Percentiles rank a stretch among this genome's conserved stretches.
Evolutionary conservation across 169 alveolate genomes (phyloP).

Genomic region (Prorocentrum cordatum): DNA sequence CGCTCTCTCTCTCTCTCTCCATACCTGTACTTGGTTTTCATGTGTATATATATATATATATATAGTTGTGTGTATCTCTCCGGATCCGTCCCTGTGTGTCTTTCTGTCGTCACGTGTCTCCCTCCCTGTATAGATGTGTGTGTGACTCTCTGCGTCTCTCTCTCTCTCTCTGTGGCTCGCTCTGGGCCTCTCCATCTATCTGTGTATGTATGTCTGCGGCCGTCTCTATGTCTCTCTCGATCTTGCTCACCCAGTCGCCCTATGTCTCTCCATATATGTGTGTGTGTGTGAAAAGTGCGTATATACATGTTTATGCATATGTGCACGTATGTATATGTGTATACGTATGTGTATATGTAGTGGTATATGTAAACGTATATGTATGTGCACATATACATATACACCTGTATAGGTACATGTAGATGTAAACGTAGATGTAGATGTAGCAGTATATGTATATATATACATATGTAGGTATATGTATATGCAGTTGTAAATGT

Average conservation of each 20-base stretch:
- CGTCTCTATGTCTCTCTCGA: neutral
- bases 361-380: too few relatives aligned
- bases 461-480: too few relatives aligned
- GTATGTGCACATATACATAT: too few relatives aligned
- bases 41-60: too few relatives aligned
- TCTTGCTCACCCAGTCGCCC: neutral
- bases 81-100: neutral
- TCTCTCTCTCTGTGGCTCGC: neutral
- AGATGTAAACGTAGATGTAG: too few relatives aligned
- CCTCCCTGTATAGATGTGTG: neutral
- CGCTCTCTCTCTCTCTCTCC: too few relatives aligned
- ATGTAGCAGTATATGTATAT: too few relatives aligned
- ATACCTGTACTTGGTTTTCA: too few relatives aligned
- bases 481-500: too few relatives aligned
- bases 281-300: neutral
- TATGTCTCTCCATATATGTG: neutral
- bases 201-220: neutral
- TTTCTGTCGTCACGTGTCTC: neutral
- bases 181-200: neutral
- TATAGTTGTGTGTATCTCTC: neutral
- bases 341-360: too few relatives aligned
- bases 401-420: too few relatives aligned
- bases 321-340: too few relatives aligned
- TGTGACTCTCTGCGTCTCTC: neutral
- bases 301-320: neutral